These are phyloP conservation scores for Nephelium lappaceum DNA, from an alignment of 345 rosid species.

Conservation along the genomic window DNA sequence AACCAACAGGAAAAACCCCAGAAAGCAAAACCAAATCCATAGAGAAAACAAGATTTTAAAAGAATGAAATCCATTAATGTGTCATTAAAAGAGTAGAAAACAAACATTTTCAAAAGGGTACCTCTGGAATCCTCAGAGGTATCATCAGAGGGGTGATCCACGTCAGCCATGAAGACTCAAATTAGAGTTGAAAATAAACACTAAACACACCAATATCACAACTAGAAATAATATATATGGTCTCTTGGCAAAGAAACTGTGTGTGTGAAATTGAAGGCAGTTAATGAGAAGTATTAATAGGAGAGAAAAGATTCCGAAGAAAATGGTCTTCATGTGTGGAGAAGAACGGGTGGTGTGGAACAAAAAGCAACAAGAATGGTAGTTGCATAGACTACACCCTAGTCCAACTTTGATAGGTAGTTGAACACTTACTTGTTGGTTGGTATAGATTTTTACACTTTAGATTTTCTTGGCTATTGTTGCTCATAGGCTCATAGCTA, in stretches of 20 bases:
- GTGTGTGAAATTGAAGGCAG: constrained; percentile 9
- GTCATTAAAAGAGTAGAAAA: background rate
- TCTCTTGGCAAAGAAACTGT: background rate
- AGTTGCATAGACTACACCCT: constrained; percentile 26
- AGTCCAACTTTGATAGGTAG: constrained; percentile 61
- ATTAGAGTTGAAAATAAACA: background rate
- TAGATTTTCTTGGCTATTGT: background rate
- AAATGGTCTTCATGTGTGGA: background rate
- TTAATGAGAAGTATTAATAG: constrained; percentile 15
- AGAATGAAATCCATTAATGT: background rate
- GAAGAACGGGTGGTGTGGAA: constrained; percentile 13
- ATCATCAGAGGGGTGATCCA: constrained; percentile 38
- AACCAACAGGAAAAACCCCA: background rate
- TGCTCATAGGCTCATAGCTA: background rate
- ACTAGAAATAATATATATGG: background rate
- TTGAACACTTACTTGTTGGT: constrained; percentile 30
- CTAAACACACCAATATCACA: background rate
- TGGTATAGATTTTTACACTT: background rate
- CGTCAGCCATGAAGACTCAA: constrained; percentile 41
- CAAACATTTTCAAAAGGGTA: constrained; percentile 11
- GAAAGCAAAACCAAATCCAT: background rate
- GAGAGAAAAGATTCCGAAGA: background rate
- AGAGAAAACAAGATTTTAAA: background rate
- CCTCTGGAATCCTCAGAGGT: constrained; percentile 34
- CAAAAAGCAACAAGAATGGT: constrained; percentile 42